phyloP scores from a whole-genome alignment of 1,284 basidiomycete species.

The Moesziomyces sp. region DNA sequence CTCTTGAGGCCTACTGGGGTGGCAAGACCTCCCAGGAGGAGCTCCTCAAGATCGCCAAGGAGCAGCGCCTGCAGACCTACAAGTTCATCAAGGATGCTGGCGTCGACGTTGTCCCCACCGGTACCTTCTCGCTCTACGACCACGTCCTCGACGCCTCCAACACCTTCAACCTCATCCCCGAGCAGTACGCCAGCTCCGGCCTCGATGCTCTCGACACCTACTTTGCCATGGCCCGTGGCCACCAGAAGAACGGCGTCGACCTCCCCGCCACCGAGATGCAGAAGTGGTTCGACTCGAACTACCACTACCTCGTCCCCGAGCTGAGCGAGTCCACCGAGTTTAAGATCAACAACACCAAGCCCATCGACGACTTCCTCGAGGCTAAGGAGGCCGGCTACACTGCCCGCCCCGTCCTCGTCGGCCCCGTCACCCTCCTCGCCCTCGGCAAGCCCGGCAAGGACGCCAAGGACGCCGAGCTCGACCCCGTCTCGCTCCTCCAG shows the following conservation, averaged over 20 bases:
- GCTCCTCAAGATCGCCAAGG: constrained; percentile 86
- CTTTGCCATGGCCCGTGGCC: constrained; percentile 93
- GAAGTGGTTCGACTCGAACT: constrained; percentile 99
- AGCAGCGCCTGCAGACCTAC: constrained; percentile 92
- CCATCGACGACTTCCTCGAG: constrained; percentile 92
- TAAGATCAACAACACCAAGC: constrained; percentile 92
- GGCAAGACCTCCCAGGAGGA: constrained; percentile 90
- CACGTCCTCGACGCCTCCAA: constrained; percentile 97
- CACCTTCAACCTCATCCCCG: constrained; percentile 95
- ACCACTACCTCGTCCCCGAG: constrained; percentile 99
- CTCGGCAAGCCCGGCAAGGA: constrained; percentile 92
- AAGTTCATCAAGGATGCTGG: constrained; percentile 85
- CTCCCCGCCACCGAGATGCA: constrained; percentile 99
- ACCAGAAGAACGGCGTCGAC: constrained; percentile 90
- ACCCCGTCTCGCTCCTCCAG: constrained; percentile 88
- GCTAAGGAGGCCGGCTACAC: constrained; percentile 88
- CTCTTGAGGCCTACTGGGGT: constrained; percentile 83
- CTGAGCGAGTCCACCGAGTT: constrained; percentile 91
- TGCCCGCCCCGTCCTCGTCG: constrained; percentile 95
- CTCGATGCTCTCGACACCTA: constrained; percentile 93
- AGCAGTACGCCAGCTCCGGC: constrained; percentile 88
- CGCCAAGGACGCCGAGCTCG: constrained; percentile 80
- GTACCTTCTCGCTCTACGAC: constrained; percentile 98
- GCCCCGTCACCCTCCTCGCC: constrained; percentile 93
- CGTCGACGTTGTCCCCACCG: constrained; percentile 92